phyloP scores from a whole-genome alignment of 2,329 filamentous ascomycete genomes.

The Hymenotorrendiella dingleyae region DNA sequence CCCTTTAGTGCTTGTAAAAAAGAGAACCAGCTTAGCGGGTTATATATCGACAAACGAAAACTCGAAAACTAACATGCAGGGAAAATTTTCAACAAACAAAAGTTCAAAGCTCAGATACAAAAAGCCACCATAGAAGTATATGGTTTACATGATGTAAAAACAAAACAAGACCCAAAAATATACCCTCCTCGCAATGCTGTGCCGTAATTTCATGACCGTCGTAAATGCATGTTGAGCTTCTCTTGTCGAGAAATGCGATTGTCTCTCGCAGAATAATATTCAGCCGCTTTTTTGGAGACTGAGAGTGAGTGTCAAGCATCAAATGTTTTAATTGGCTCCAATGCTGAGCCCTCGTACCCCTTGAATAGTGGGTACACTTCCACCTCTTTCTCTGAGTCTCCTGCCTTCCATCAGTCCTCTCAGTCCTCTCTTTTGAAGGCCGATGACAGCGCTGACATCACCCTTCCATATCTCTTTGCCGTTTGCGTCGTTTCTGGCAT shows the following conservation, averaged over 20 bases:
- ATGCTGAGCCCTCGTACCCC: conserved; percentile 45
- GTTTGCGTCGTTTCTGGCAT: conserved; percentile 34
- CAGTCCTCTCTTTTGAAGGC: conserved; percentile 87
- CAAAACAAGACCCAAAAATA: not conserved
- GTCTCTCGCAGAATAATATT: not conserved
- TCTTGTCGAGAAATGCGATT: not conserved
- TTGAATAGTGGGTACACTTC: conserved; percentile 31
- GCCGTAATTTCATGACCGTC: conserved; percentile 3
- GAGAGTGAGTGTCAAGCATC: not conserved
- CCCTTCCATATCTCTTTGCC: conserved; percentile 69
- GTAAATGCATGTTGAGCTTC: not conserved
- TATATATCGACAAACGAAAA: not conserved
- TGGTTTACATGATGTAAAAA: not conserved
- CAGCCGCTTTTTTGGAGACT: not conserved
- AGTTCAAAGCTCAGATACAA: not conserved
- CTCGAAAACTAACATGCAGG: not conserved
- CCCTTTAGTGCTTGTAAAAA: no score
- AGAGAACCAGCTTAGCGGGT: not conserved
- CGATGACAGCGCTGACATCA: conserved; percentile 83
- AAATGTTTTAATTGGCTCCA: conserved; percentile 25
- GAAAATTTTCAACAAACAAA: not conserved
- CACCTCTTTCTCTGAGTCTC: conserved; percentile 68
- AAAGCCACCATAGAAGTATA: not conserved
- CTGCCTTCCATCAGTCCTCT: conserved; percentile 92
- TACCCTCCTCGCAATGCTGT: conserved; percentile 1